A percentile compares a stretch with the other conserved stretches of the same genome.
These are phyloP conservation scores for Schizosaccharomyces lindneri DNA, from an alignment of 805 yeast species.

Conservation along the genomic window DNA sequence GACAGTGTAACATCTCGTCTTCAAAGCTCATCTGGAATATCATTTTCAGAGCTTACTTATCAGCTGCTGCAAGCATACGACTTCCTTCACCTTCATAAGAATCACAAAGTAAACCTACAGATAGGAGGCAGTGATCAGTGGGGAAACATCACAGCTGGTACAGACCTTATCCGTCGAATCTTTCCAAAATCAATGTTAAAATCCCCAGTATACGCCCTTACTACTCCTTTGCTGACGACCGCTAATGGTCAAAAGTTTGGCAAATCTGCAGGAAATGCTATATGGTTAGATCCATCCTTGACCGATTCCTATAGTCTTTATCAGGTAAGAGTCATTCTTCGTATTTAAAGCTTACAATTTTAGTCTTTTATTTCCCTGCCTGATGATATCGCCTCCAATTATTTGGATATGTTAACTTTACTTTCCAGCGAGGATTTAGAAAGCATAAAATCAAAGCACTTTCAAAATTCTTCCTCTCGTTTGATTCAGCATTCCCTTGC, in stretches of 20 bases:
- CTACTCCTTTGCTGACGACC: constrained; percentile 75
- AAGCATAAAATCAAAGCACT: constrained; percentile 27
- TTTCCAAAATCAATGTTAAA: constrained; percentile 6
- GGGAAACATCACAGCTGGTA: constrained; percentile 94
- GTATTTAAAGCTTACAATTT: neutral
- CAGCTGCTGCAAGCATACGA: constrained; percentile 86
- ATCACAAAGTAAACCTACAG: constrained; percentile 39
- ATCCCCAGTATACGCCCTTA: constrained; percentile 38
- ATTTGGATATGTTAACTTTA: constrained; percentile 56
- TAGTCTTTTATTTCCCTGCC: constrained; percentile 3
- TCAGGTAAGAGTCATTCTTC: constrained; percentile 19
- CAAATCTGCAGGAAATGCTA: constrained; percentile 89
- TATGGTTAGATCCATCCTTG: constrained; percentile 50
- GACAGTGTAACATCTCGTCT: constrained; percentile 61
- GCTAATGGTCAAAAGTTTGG: constrained; percentile 85
- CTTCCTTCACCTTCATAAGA: constrained; percentile 51
- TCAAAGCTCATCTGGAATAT: constrained; percentile 18
- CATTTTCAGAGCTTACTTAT: constrained; percentile 83
- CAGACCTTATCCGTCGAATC: constrained; percentile 49
- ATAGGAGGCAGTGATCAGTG: constrained; percentile 91
- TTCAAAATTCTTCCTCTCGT: constrained; percentile 20
- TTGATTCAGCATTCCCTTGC: constrained; percentile 64
- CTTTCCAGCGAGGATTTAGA: constrained; percentile 40
- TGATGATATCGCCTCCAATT: constrained; percentile 47
- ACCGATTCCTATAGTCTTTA: constrained; percentile 64